Base-by-base conservation (phyloP, 140 eudicot genomes). In the Cichorium intybus region DNA sequence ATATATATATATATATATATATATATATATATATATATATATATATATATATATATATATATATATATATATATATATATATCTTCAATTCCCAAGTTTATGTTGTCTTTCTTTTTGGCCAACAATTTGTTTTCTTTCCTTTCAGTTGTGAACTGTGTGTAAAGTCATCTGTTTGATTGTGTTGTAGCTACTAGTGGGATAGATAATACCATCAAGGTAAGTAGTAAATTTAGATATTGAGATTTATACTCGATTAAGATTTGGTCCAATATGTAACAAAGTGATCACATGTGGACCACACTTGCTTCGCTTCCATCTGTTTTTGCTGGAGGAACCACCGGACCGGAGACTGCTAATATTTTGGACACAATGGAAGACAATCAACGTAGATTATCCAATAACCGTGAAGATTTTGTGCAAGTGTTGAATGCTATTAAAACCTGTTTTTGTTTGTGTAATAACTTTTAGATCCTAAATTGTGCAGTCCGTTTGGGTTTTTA, bases 101-200 rank as follows among this genome's bases (percentile, higher is more conserved):
- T n/a, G n/a, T n/a, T n/a, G n/a, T n/a, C n/a, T 24, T 62, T 31
- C 16, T 41, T 70, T 29, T 34, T 57, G 64, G 55, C 70, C 69
- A 34, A 61, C 33, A 3, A 4, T 52, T 69, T 27, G 9, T 57
- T 62, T 33, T 37, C 2, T 37, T 1, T 58, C 31, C 56, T 63
- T 74, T 18, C 84, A 93, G 99, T 93, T 68, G 99, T 93, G 22
- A 93, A 93, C 71, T 93, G 99, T 80, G 75, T 93, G 64, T 97
- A 93, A 75, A 77, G 94, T 80, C 99, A 93, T 77, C 99, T 97
- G 15, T 76, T 53, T 76, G 99, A 93, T 62, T 76, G 85, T 47
- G 86, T 77, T 39, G 80, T 93, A 50, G 99, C 99, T 43, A 93
- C 99, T 16, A 93, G 99, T 63, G 99, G 99, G 51, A 88, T 93